Evolutionary conservation across 306 rosid species (phyloP).

Genomic region (Sphenostylis stenocarpa): DNA sequence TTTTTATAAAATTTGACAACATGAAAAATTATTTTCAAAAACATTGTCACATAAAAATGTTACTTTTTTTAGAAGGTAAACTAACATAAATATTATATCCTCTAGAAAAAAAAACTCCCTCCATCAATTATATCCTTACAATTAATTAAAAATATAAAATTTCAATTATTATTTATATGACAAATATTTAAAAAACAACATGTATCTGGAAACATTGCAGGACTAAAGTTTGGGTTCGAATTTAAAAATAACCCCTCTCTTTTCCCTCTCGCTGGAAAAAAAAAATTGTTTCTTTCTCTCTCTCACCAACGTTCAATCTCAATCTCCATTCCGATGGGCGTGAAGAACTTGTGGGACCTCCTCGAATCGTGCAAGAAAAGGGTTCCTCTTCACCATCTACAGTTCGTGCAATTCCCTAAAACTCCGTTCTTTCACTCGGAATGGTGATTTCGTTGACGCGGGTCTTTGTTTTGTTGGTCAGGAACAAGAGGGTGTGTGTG

Average conservation of each 20-base stretch:
- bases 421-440: not conserved
- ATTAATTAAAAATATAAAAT: no score
- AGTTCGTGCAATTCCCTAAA: slow-evolving; percentile 35
- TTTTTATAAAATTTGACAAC: no score
- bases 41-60: no score
- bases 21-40: no score
- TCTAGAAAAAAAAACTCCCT: no score
- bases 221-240: not conserved
- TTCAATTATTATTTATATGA: no score
- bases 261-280: slow-evolving; percentile 3
- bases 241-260: not conserved
- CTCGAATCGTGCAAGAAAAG: slow-evolving; percentile 89
- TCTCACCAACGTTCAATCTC: slow-evolving; percentile 14
- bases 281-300: not conserved
- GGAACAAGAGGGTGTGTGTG: slow-evolving; percentile 84
- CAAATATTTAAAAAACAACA: no score
- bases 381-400: slow-evolving; percentile 72
- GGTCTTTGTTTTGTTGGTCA: slow-evolving; percentile 29
- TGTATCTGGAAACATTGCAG: no score
- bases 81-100: no score
- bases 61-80: no score
- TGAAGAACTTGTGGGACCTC: slow-evolving; percentile 77
- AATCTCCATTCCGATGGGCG: slow-evolving; percentile 56
- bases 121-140: no score
- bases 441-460: not conserved